Conservation (phyloP, 108 stramenopile species). For the Pseudonitzschia multiseries region DNA sequence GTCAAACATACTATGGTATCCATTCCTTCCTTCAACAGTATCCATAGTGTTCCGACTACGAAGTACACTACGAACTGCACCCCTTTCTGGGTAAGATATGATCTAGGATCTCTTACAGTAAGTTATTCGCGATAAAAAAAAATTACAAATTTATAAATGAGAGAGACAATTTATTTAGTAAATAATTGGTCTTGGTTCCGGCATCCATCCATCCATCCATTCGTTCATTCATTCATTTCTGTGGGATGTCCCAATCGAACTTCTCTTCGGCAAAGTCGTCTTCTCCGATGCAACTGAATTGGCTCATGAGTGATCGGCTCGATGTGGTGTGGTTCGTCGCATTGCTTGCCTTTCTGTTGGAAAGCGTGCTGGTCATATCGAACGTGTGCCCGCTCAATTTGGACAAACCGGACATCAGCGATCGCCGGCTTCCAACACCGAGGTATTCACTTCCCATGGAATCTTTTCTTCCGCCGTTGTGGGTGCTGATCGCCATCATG, state of each 20-base stretch:
- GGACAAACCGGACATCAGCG: slow-evolving; percentile 58
- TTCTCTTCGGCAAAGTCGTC: slow-evolving; percentile 24
- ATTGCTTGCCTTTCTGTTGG: slow-evolving; percentile 35
- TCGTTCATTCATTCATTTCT: too few species aligned
- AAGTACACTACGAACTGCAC: too few species aligned
- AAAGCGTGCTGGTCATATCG: slow-evolving; percentile 39
- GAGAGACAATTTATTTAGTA: too few species aligned
- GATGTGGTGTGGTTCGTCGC: slow-evolving; percentile 33
- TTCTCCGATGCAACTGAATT: slow-evolving; percentile 42
- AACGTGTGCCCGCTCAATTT: slow-evolving; percentile 34
- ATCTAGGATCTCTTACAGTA: too few species aligned
- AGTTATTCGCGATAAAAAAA: too few species aligned
- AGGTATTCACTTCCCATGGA: slow-evolving; percentile 15
- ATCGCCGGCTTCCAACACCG: slow-evolving; percentile 41
- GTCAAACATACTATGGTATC: too few species aligned
- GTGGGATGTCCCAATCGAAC: slow-evolving; percentile 26
- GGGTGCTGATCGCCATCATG: slow-evolving; percentile 11
- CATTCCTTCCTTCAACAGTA: too few species aligned
- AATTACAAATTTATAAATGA: too few species aligned
- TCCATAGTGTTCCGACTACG: too few species aligned
- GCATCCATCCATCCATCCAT: too few species aligned
- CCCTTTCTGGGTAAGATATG: too few species aligned
- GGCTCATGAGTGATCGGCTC: slow-evolving; percentile 51
- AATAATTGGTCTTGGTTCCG: too few species aligned
- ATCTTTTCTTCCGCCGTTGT: background rate